phyloP scores from a whole-genome alignment of 2,329 filamentous ascomycete genomes.

The Pseudogymnoascus pannorum region DNA sequence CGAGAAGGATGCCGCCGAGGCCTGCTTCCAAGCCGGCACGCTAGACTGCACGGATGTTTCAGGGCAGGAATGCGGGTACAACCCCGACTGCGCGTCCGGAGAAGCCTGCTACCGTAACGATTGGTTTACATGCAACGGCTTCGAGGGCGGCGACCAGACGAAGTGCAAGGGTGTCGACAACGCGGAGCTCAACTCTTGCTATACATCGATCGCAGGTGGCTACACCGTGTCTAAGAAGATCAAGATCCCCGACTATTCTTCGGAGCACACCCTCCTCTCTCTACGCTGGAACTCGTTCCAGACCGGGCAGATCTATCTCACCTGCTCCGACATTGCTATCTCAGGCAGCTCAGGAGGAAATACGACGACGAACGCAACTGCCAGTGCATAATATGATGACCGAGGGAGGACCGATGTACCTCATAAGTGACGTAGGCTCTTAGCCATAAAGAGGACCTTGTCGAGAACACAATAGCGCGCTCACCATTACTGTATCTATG shows the following conservation, averaged over 20 bases:
- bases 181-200: slow-evolving; percentile 38
- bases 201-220: slow-evolving; percentile 44
- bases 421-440: not conserved
- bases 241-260: slow-evolving; percentile 29
- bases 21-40: slow-evolving; percentile 42
- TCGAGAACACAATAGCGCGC: not conserved
- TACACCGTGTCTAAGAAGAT: slow-evolving; percentile 44
- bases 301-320: slow-evolving; percentile 46
- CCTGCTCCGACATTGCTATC: slow-evolving; percentile 46
- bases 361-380: not conserved
- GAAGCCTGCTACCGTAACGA: slow-evolving; percentile 43
- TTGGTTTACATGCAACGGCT: slow-evolving; percentile 48
- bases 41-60: slow-evolving; percentile 43
- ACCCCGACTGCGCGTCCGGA: slow-evolving; percentile 38
- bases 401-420: not conserved
- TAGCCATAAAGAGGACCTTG: not conserved
- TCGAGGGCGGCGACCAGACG: slow-evolving; percentile 27
- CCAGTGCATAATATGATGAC: not conserved
- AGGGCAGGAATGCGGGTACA: slow-evolving; percentile 43
- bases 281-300: slow-evolving; percentile 50
- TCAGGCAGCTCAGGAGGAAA: not conserved
- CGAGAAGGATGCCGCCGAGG: slow-evolving; percentile 47
- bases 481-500: not conserved
- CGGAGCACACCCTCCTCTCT: slow-evolving; percentile 43
- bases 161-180: slow-evolving; percentile 37